These are phyloP conservation scores for Pseudopyrenochaeta lycopersici DNA, from an alignment of 2,329 filamentous ascomycete species.

Conservation along the genomic window DNA sequence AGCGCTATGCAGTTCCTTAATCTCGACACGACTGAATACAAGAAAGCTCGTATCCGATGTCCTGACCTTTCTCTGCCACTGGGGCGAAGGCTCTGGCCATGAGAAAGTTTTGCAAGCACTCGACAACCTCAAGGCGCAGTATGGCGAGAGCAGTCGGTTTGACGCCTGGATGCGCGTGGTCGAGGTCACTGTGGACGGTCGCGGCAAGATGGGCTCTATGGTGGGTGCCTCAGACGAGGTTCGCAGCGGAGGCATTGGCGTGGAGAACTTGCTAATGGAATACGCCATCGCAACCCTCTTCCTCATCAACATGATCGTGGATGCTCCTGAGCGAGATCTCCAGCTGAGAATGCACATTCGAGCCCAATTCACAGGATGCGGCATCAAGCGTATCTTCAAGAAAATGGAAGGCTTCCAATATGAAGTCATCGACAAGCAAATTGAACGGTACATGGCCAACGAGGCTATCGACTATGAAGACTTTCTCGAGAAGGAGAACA, in stretches of 20 bases:
- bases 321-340: constrained; percentile 87
- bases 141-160: constrained; percentile 93
- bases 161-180: constrained; percentile 99
- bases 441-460: constrained; percentile 90
- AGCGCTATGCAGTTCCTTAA: constrained; percentile 84
- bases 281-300: constrained; percentile 95
- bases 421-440: constrained; percentile 97
- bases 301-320: constrained; percentile 95
- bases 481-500: constrained; percentile 89
- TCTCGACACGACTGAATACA: constrained; percentile 88
- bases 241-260: constrained; percentile 93
- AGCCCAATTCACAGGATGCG: constrained; percentile 94
- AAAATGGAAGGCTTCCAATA: constrained; percentile 99
- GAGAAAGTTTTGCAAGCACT: constrained; percentile 92
- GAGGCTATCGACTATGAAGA: constrained; percentile 99
- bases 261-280: constrained; percentile 99
- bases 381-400: constrained; percentile 89
- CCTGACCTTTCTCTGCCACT: constrained; percentile 94
- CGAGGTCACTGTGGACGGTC: constrained; percentile 94
- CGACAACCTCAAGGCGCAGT: constrained; percentile 87
- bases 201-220: constrained; percentile 98
- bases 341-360: constrained; percentile 93
- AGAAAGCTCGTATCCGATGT: constrained; percentile 96
- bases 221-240: constrained; percentile 97
- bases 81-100: constrained; percentile 88